Evolutionary conservation across 163 green algal genomes (phyloP).

Genomic region (Trebouxia gelatinosa): DNA sequence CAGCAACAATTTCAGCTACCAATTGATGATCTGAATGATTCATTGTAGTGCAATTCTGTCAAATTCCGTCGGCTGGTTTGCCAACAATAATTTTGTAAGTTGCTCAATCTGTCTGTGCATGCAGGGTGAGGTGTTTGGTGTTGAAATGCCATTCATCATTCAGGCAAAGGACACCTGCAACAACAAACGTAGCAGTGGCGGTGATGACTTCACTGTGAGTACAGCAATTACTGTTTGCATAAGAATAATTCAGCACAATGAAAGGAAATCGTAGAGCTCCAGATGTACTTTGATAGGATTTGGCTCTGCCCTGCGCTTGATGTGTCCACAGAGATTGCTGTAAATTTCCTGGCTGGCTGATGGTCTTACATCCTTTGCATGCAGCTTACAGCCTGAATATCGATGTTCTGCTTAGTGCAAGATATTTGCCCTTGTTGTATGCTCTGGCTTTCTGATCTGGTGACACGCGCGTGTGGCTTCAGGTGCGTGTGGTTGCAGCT

Average conservation of each 20-base stretch:
- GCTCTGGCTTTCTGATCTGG: not conserved
- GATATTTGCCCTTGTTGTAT: not conserved
- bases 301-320: too few species aligned
- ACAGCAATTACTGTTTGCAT: too few species aligned
- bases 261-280: too few species aligned
- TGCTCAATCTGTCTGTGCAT: too few species aligned
- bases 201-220: conserved; percentile 72
- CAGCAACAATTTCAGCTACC: not conserved
- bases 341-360: too few species aligned
- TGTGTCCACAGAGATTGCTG: too few species aligned
- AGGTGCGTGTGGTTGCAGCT: conserved; percentile 21
- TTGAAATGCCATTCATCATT: conserved; percentile 83
- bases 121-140: conserved; percentile 49
- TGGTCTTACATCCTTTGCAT: too few species aligned
- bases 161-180: conserved; percentile 77
- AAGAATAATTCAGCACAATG: too few species aligned
- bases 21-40: not conserved
- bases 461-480: conserved; percentile 16
- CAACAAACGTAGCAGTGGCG: conserved; percentile 71
- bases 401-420: not conserved
- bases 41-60: not conserved
- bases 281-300: too few species aligned
- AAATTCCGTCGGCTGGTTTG: not conserved
- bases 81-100: not conserved
- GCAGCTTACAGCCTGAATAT: too few species aligned